phyloP scores from a whole-genome alignment of 805 yeast species.

The Candida nemodendra region DNA sequence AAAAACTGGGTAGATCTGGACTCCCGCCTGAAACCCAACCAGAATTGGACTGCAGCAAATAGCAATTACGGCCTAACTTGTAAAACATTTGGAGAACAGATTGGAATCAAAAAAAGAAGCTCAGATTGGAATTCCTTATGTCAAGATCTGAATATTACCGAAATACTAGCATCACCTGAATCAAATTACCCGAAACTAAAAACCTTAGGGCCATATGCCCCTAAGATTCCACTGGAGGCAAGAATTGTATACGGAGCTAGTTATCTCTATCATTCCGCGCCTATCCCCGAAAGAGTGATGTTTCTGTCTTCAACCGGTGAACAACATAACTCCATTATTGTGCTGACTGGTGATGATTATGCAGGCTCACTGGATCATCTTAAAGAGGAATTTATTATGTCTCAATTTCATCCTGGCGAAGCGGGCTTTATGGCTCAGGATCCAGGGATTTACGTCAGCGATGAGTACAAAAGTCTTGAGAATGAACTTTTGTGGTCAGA shows the following conservation, averaged over 20 bases:
- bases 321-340: constrained; percentile 20
- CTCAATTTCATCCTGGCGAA: constrained; percentile 1
- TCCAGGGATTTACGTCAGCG: constrained; percentile 13
- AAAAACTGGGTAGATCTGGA: constrained; percentile 31
- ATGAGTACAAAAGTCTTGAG: constrained; percentile 10
- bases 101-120: constrained; percentile 9
- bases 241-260: constrained; percentile 35
- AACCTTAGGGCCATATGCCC: constrained; percentile 24
- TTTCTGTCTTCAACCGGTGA: constrained; percentile 24
- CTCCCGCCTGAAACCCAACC: constrained; percentile 21
- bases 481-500: constrained; percentile 5
- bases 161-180: constrained; percentile 14
- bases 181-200: constrained; percentile 25
- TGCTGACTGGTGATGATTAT: constrained; percentile 6
- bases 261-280: constrained; percentile 32
- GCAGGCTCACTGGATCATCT: constrained; percentile 5
- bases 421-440: neutral
- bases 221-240: constrained; percentile 29
- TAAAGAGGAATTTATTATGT: constrained; percentile 12
- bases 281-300: constrained; percentile 33
- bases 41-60: constrained; percentile 13
- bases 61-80: constrained; percentile 13
- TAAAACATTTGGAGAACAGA: constrained; percentile 20
- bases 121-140: constrained; percentile 3
- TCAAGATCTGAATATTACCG: constrained; percentile 10